Evolutionary conservation across 176 grass and related monocot species (phyloP).

Genomic region (Zoysia pacifica): DNA sequence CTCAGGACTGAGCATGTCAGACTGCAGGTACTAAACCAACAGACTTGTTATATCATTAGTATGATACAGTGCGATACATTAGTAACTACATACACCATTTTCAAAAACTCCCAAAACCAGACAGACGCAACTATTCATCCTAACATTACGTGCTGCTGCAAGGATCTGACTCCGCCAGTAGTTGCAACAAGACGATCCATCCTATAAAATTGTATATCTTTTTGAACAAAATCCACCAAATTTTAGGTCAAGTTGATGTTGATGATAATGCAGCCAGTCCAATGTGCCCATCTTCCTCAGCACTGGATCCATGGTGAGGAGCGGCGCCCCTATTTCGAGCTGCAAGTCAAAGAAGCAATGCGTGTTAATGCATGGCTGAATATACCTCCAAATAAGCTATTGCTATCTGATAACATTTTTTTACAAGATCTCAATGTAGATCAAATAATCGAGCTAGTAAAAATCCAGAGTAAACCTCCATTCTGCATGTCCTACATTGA

Average conservation of each 20-base stretch:
- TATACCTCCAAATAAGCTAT: slow-evolving; percentile 8
- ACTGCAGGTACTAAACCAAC: background rate
- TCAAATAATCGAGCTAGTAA: background rate
- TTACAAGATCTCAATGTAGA: slow-evolving; percentile 6
- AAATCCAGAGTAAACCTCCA: background rate
- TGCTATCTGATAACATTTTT: background rate
- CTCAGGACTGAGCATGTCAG: background rate
- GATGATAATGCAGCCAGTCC: slow-evolving; percentile 78
- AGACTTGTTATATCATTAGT: background rate
- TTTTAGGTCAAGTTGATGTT: slow-evolving; percentile 33
- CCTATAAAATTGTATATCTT: background rate
- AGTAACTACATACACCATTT: slow-evolving; percentile 22
- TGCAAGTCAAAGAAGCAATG: slow-evolving; percentile 43
- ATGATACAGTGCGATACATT: background rate
- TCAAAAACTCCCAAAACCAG: background rate
- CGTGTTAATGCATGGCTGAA: background rate
- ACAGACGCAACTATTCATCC: background rate
- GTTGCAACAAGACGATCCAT: slow-evolving; percentile 12
- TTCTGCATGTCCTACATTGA: background rate
- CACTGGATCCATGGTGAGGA: slow-evolving; percentile 45
- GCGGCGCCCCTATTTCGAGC: slow-evolving; percentile 60
- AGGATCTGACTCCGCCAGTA: slow-evolving; percentile 10
- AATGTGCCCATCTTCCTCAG: slow-evolving; percentile 72
- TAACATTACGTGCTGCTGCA: slow-evolving; percentile 28
- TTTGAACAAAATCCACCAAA: slow-evolving; percentile 35